Evolutionary conservation across 106 monocot species (phyloP).

Genomic region (Vanilla planifolia): DNA sequence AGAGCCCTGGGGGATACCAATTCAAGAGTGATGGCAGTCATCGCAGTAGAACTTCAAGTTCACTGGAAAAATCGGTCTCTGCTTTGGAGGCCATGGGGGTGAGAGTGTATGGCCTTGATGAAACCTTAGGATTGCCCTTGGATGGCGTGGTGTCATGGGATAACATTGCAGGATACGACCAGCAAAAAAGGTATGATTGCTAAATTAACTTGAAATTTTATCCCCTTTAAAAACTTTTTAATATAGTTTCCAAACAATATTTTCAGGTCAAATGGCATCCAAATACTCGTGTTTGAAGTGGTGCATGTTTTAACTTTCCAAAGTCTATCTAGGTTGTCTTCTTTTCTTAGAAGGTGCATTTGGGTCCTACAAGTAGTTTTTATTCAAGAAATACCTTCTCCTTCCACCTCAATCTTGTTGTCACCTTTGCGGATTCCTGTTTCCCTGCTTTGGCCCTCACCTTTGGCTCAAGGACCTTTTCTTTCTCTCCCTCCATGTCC

Average conservation of each 20-base stretch:
- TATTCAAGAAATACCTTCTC: too few species aligned
- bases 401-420: too few species aligned
- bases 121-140: constrained; percentile 33
- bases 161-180: constrained; percentile 92
- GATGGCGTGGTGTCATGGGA: constrained; percentile 73
- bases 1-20: constrained; percentile 23
- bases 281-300: too few species aligned
- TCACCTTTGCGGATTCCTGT: too few species aligned
- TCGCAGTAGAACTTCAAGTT: constrained; percentile 12
- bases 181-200: constrained; percentile 66
- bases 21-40: constrained; percentile 27
- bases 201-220: background rate
- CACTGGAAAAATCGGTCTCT: constrained; percentile 54
- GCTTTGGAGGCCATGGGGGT: constrained; percentile 93
- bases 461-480: too few species aligned
- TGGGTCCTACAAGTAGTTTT: too few species aligned
- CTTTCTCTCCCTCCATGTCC: too few species aligned
- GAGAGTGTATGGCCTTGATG: constrained; percentile 76
- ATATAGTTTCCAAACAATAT: background rate
- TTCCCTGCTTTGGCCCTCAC: too few species aligned
- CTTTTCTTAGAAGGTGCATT: too few species aligned
- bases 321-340: too few species aligned
- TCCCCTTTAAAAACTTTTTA: background rate
- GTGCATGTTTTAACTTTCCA: too few species aligned
- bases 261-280: background rate